A percentile compares a stretch with the other conserved stretches of the same genome.
Conservation (phyloP, 2,329 filamentous ascomycete species). For the Scorias spongiosa region DNA sequence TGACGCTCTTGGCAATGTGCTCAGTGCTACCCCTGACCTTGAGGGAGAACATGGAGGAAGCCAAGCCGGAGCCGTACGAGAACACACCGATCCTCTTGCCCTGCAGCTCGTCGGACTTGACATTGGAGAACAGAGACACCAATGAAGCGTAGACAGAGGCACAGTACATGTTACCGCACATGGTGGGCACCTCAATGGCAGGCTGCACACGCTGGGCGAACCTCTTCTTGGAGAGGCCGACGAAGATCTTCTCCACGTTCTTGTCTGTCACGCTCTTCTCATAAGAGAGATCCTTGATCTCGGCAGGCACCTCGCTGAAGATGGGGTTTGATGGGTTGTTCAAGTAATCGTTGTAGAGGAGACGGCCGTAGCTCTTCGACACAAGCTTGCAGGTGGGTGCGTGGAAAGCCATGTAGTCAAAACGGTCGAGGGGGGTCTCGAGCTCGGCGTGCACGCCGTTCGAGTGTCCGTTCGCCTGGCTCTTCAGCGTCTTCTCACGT, state of each 20-base stretch:
- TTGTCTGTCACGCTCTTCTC: conserved; percentile 35
- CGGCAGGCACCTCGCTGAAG: conserved; percentile 35
- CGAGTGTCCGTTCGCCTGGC: conserved; percentile 24
- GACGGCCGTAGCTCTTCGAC: conserved; percentile 37
- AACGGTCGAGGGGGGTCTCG: conserved; percentile 35
- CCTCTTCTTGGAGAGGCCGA: conserved; percentile 36
- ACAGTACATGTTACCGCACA: conserved; percentile 42
- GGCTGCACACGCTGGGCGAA: conserved; percentile 35
- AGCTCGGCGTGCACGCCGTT: conserved; percentile 22
- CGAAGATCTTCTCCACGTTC: conserved; percentile 38
- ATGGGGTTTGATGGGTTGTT: conserved; percentile 30
- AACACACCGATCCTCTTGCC: conserved; percentile 38
- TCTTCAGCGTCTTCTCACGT: conserved; percentile 31
- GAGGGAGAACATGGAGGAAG: conserved; percentile 36
- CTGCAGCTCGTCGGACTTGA: conserved; percentile 28
- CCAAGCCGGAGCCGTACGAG: conserved; percentile 38
- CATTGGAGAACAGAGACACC: conserved; percentile 31
- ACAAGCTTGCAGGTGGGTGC: conserved; percentile 40
- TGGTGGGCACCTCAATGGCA: conserved; percentile 33
- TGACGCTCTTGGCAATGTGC: conserved; percentile 32
- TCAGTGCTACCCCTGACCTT: conserved; percentile 31
- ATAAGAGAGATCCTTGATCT: conserved; percentile 32
- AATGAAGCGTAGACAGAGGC: conserved; percentile 37
- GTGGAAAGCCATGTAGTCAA: conserved; percentile 42
- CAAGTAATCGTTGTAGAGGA: conserved; percentile 39